These are phyloP conservation scores for Exserohilum turcica DNA, from an alignment of 2,329 filamentous ascomycete genomes.

Conservation along the genomic window DNA sequence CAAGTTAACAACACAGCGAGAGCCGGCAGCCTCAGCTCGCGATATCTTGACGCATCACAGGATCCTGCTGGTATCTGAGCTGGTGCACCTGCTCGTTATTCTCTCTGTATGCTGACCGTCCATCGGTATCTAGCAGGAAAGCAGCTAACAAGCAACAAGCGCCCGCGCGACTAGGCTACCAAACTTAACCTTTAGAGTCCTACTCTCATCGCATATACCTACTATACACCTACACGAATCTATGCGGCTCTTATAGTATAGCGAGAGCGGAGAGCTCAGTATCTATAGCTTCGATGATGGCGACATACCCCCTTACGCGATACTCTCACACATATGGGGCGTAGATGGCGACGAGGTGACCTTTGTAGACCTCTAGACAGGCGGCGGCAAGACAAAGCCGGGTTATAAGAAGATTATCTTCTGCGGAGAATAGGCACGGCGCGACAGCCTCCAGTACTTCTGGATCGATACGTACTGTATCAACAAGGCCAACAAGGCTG, in stretches of 20 bases:
- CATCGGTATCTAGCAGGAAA: background rate
- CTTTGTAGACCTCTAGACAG: constrained; percentile 23
- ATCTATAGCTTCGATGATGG: constrained; percentile 4
- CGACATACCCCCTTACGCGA: constrained; percentile 19
- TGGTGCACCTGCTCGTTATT: background rate
- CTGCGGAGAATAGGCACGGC: background rate
- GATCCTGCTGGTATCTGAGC: background rate
- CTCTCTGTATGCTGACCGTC: background rate
- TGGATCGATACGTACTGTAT: constrained; percentile 7
- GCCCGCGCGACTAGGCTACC: constrained; percentile 2
- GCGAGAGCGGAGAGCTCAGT: constrained; percentile 8
- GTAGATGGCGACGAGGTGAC: constrained; percentile 32
- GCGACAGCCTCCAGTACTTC: background rate
- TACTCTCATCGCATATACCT: background rate
- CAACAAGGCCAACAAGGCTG: background rate
- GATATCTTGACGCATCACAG: background rate
- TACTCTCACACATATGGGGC: constrained; percentile 38
- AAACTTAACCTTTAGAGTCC: constrained; percentile 3
- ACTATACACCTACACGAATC: constrained; percentile 7
- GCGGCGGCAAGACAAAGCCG: constrained; percentile 10
- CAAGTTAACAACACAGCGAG: background rate
- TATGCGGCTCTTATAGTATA: constrained; percentile 18
- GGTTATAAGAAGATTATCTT: constrained; percentile 1
- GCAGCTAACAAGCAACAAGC: background rate
- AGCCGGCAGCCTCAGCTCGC: background rate